Evolutionary conservation across 176 grass and related monocot genomes (phyloP).

Genomic region (Dendrocalamus sinicus): DNA sequence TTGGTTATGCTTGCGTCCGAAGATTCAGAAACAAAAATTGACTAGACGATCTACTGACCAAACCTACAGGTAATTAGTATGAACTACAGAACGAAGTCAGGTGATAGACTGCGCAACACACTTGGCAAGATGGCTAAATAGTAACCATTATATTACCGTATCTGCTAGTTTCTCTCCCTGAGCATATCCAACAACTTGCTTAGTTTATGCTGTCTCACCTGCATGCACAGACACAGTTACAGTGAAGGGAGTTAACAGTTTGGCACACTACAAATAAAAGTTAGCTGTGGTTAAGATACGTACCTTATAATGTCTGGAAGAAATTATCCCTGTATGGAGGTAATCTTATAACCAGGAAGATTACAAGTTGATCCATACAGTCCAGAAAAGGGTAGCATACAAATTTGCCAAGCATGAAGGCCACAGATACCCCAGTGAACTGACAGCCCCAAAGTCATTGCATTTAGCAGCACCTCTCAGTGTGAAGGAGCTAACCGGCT

Average conservation of each 20-base stretch:
- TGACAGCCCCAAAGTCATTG: neutral
- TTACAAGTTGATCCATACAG: neutral
- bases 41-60: slow-evolving; percentile 1
- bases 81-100: slow-evolving; percentile 1
- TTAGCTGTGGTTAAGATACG: neutral
- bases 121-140: slow-evolving; percentile 1
- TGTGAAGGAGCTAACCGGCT: neutral
- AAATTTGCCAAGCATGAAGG: slow-evolving; percentile 16
- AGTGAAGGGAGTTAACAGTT: neutral
- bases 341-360: neutral
- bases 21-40: slow-evolving; percentile 13
- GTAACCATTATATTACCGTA: neutral
- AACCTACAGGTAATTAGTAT: slow-evolving; percentile 11
- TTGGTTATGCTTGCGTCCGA: slow-evolving; percentile 26
- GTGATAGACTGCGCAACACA: neutral
- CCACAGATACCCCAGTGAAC: neutral
- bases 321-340: neutral
- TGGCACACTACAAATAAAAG: neutral
- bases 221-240: slow-evolving; percentile 5
- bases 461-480: slow-evolving; percentile 11
- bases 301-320: slow-evolving; percentile 36
- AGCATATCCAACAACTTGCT: slow-evolving; percentile 17
- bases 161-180: neutral
- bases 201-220: slow-evolving; percentile 26
- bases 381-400: slow-evolving; percentile 20